These are phyloP conservation scores for Discostella stelligera DNA, from an alignment of 352 stramenopile species.

Conservation along the genomic window DNA sequence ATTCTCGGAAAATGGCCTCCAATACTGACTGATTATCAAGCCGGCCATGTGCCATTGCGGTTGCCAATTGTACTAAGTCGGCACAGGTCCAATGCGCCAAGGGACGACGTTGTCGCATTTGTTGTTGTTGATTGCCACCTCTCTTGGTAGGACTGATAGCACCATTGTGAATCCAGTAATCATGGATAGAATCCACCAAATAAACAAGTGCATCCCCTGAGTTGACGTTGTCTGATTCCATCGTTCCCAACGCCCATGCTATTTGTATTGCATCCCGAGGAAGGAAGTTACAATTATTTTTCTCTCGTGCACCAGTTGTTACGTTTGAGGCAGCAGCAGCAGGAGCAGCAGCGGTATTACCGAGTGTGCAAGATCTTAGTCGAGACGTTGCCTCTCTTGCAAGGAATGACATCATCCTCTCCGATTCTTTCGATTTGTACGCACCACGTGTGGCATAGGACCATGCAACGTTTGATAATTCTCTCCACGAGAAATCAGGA, in stretches of 20 bases:
- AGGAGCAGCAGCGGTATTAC: neutral
- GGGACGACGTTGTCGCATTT: conserved; percentile 11
- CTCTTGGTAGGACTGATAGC: conserved; percentile 1
- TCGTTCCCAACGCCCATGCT: conserved; percentile 71
- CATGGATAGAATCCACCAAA: conserved; percentile 55
- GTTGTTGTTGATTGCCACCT: neutral
- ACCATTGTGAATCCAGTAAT: conserved; percentile 36
- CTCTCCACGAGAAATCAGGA: conserved; percentile 63
- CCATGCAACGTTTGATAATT: conserved; percentile 79
- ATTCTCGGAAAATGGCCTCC: conserved; percentile 63
- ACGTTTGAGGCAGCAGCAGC: neutral
- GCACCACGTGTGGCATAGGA: conserved; percentile 68
- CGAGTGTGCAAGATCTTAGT: conserved; percentile 28
- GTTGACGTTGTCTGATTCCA: conserved; percentile 72
- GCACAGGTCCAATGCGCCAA: conserved; percentile 59
- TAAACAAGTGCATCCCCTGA: conserved; percentile 55
- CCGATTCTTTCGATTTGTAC: conserved; percentile 43
- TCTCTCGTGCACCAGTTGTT: neutral
- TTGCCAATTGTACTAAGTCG: conserved; percentile 68
- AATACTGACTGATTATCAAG: conserved; percentile 68
- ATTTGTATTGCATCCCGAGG: conserved; percentile 71
- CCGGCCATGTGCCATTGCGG: conserved; percentile 65
- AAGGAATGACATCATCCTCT: conserved; percentile 58
- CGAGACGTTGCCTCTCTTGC: conserved; percentile 54
- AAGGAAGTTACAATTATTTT: conserved; percentile 29